Evolutionary conservation across 2,329 filamentous ascomycete species (phyloP).

Genomic region (Penicillium sp.): DNA sequence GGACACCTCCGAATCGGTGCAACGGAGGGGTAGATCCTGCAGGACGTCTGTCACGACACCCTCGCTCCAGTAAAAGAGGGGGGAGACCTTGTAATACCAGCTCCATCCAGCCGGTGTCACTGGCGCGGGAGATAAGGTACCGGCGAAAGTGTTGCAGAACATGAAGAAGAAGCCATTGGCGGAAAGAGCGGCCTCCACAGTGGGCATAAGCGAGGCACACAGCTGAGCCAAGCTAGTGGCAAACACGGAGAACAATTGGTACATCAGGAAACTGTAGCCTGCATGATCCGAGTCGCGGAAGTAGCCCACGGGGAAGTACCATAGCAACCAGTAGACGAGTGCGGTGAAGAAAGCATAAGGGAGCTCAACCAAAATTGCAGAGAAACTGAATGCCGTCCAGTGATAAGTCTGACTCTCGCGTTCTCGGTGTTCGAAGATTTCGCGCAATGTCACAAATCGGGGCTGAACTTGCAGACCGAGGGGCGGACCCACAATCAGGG

Average conservation of each 20-base stretch:
- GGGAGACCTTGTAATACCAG: slow-evolving; percentile 80
- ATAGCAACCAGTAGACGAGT: slow-evolving; percentile 72
- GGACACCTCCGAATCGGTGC: slow-evolving; percentile 62
- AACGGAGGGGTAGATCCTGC: slow-evolving; percentile 62
- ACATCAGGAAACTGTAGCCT: slow-evolving; percentile 81
- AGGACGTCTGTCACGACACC: slow-evolving; percentile 75
- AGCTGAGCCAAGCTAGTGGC: no score
- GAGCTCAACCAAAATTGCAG: slow-evolving; percentile 12
- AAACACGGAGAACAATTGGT: slow-evolving; percentile 68
- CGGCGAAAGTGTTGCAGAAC: slow-evolving; percentile 78
- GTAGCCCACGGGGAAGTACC: slow-evolving; percentile 80
- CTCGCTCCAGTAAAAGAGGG: slow-evolving; percentile 74
- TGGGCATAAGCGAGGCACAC: slow-evolving; percentile 42
- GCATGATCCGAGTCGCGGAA: slow-evolving; percentile 62
- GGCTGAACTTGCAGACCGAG: slow-evolving; percentile 1
- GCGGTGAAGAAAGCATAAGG: slow-evolving; percentile 63
- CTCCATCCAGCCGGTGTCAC: slow-evolving; percentile 76
- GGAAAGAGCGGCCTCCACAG: slow-evolving; percentile 73
- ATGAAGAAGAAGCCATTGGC: slow-evolving; percentile 65
- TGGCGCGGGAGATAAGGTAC: slow-evolving; percentile 73
- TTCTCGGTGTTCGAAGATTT: slow-evolving; percentile 11
- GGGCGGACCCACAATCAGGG: no score
- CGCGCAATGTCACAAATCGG: slow-evolving; percentile 13
- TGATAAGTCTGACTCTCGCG: slow-evolving; percentile 11
- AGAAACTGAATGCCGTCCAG: slow-evolving; percentile 15